phyloP scores from a whole-genome alignment of 345 rosid genomes.

The Melaleuca quinquenervia region DNA sequence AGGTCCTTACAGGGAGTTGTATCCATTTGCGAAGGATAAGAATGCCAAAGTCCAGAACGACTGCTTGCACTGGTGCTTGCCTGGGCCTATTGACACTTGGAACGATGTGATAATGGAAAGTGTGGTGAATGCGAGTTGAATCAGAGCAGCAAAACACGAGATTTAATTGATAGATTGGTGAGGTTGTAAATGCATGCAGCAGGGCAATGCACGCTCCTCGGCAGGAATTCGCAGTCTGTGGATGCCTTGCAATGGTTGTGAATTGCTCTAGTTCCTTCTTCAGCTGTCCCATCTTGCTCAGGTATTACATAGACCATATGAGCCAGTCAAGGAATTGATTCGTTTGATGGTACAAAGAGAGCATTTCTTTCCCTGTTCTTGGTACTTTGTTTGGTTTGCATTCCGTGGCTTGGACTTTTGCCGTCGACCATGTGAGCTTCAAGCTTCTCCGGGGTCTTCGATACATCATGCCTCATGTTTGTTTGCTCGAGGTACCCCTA shows the following conservation, averaged over 20 bases:
- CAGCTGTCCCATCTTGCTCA: not conserved
- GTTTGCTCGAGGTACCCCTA: no score
- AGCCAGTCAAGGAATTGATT: not conserved
- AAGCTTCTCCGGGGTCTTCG: no score
- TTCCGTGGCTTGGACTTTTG: no score
- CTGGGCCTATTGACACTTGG: slow-evolving; percentile 84
- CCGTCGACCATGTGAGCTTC: no score
- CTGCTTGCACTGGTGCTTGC: slow-evolving; percentile 96
- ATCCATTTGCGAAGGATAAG: slow-evolving; percentile 56
- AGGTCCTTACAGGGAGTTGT: slow-evolving; percentile 61
- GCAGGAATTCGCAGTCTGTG: not conserved
- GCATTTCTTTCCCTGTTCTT: no score
- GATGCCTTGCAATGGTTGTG: not conserved
- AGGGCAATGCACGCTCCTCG: not conserved
- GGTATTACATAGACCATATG: not conserved
- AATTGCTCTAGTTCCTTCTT: not conserved
- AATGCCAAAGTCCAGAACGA: slow-evolving; percentile 74
- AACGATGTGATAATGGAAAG: slow-evolving; percentile 84
- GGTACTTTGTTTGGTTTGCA: no score
- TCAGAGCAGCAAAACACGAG: not conserved
- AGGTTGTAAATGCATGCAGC: not conserved
- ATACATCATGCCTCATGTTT: no score
- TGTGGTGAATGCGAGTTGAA: slow-evolving; percentile 19
- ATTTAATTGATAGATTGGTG: not conserved
- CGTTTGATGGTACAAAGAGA: not conserved